phyloP scores from a whole-genome alignment of 2,329 filamentous ascomycete genomes.

The Rasamsonia emersonii region DNA sequence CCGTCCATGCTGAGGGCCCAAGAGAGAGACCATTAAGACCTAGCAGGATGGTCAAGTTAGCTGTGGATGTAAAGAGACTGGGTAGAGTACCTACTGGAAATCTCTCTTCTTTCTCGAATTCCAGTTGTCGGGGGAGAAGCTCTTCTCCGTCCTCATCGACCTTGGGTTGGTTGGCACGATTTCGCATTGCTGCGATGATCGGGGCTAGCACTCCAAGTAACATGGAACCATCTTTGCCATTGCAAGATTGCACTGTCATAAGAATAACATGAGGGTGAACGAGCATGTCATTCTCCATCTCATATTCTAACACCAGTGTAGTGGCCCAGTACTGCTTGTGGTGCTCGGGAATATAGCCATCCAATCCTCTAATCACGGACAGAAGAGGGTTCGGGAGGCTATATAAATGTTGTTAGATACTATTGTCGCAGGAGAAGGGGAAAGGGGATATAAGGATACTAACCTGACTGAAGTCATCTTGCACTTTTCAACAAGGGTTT shows the following conservation, averaged over 20 bases:
- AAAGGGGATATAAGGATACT: not conserved
- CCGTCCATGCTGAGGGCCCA: constrained; percentile 2
- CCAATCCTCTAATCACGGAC: not conserved
- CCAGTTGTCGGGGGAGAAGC: not conserved
- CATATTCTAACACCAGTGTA: constrained; percentile 1
- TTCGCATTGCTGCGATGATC: constrained; percentile 3
- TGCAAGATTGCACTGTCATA: not conserved
- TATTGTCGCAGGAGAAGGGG: not conserved
- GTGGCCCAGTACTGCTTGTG: too few species aligned
- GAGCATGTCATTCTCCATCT: not conserved
- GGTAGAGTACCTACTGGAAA: constrained; percentile 2
- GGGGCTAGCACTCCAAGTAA: constrained; percentile 1
- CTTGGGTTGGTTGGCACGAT: constrained; percentile 1
- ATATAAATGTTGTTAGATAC: not conserved
- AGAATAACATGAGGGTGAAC: constrained; percentile 2
- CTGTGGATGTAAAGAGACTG: not conserved
- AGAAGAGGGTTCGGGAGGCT: not conserved
- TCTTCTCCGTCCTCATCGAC: constrained; percentile 1
- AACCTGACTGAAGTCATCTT: not conserved
- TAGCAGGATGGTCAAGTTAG: not conserved
- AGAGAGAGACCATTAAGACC: constrained; percentile 4
- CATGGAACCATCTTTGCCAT: constrained; percentile 2
- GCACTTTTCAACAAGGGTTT: not conserved
- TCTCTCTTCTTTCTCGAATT: constrained; percentile 1
- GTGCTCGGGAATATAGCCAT: not conserved